These are phyloP conservation scores for Cladosporium austrohemisphaericum DNA, from an alignment of 2,329 filamentous ascomycete species.

Conservation along the genomic window DNA sequence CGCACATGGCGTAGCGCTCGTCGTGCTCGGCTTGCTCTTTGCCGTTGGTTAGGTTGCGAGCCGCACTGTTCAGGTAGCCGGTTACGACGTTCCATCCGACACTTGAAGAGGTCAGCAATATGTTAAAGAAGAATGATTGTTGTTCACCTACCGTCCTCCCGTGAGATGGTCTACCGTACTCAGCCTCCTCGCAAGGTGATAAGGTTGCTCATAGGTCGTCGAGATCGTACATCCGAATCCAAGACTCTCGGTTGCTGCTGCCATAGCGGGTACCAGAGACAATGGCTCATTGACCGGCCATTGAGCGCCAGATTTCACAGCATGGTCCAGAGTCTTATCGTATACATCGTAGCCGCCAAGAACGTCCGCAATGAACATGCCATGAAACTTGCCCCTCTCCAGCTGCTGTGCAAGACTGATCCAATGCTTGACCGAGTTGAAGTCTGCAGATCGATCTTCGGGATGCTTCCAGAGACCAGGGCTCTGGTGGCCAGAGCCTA, in stretches of 20 bases:
- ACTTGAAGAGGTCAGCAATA: not conserved
- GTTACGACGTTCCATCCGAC: constrained; percentile 55
- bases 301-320: constrained; percentile 61
- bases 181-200: constrained; percentile 61
- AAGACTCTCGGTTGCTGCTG: constrained; percentile 63
- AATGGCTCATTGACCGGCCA: constrained; percentile 70
- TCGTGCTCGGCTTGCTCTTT: constrained; percentile 60
- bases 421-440: constrained; percentile 61
- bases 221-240: constrained; percentile 65
- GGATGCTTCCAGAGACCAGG: constrained; percentile 63
- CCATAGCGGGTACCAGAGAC: constrained; percentile 61
- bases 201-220: constrained; percentile 67
- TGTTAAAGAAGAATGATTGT: not conserved
- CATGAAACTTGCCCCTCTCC: constrained; percentile 61
- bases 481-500: constrained; percentile 51
- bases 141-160: constrained; percentile 47
- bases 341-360: constrained; percentile 68
- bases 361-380: constrained; percentile 65
- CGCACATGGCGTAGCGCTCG: constrained; percentile 60
- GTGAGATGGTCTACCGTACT: constrained; percentile 65
- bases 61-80: constrained; percentile 64
- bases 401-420: constrained; percentile 57
- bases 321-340: constrained; percentile 57
- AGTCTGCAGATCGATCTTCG: constrained; percentile 58
- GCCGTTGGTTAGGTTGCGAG: constrained; percentile 56